phyloP scores from a whole-genome alignment of 495 filamentous ascomycete species.

The Penicillium silybi region DNA sequence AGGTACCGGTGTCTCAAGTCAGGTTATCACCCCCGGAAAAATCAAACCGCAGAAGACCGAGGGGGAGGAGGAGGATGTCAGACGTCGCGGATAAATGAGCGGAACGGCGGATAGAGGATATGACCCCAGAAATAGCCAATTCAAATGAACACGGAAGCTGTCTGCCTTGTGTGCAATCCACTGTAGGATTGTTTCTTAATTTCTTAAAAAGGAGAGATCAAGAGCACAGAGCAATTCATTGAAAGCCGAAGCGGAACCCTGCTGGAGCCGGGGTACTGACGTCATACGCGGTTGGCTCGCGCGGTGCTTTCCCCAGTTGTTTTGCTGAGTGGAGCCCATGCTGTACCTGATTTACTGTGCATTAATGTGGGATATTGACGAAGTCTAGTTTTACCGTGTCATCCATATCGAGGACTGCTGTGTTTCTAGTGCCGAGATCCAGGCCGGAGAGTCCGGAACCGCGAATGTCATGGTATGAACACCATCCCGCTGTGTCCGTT shows the following conservation, averaged over 20 bases:
- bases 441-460: background rate
- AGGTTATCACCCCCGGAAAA: background rate
- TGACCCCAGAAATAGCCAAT: background rate
- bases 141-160: background rate
- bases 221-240: background rate
- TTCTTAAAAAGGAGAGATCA: background rate
- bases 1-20: background rate
- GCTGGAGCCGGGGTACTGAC: constrained; percentile 1
- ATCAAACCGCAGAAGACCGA: background rate
- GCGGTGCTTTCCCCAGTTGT: background rate
- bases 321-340: background rate
- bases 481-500: background rate
- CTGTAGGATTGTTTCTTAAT: background rate
- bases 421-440: background rate
- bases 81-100: background rate
- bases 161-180: background rate
- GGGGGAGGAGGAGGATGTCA: background rate
- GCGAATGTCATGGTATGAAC: background rate
- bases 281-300: background rate
- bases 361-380: background rate
- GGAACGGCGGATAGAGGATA: background rate
- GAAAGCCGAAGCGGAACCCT: background rate
- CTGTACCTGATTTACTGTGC: background rate
- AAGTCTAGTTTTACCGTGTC: too few species aligned
- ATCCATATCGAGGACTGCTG: background rate